These are phyloP conservation scores for Russula sp. DNA, from an alignment of 768 basidiomycete species.

Conservation along the genomic window DNA sequence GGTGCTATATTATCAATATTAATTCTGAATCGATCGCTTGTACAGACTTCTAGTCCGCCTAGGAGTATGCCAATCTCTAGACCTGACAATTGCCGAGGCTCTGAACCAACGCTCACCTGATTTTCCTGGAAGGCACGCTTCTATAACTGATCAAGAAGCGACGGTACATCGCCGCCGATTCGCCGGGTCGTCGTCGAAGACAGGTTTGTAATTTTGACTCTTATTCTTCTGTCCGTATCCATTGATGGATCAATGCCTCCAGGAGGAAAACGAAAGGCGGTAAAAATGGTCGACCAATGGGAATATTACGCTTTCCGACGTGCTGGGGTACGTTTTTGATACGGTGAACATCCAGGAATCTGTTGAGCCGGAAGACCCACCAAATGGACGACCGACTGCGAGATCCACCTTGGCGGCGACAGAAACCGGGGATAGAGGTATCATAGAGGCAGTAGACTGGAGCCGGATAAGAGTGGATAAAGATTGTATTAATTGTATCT, in stretches of 20 bases:
- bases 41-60: too few relatives aligned
- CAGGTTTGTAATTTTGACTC: constrained; percentile 53
- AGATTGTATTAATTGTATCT: constrained; percentile 15
- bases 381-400: constrained; percentile 8
- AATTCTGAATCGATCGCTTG: too few relatives aligned
- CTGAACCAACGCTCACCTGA: too few relatives aligned
- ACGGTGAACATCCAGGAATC: constrained; percentile 35
- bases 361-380: constrained; percentile 25
- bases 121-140: too few relatives aligned
- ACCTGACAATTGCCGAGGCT: too few relatives aligned
- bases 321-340: constrained; percentile 74
- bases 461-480: too few relatives aligned
- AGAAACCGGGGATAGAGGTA: constrained; percentile 3
- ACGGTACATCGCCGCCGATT: constrained; percentile 91
- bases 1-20: too few relatives aligned
- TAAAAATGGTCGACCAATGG: constrained; percentile 77
- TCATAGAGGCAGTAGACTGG: neutral
- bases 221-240: constrained; percentile 3
- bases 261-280: constrained; percentile 79
- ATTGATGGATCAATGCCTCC: constrained; percentile 5
- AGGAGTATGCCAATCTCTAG: too few relatives aligned
- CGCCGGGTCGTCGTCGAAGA: constrained; percentile 77
- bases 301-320: constrained; percentile 89
- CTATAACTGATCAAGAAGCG: constrained; percentile 81
- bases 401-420: neutral